These are phyloP conservation scores for Zymoseptoria pseudotritici DNA, from an alignment of 2,329 filamentous ascomycete species.

Conservation along the genomic window DNA sequence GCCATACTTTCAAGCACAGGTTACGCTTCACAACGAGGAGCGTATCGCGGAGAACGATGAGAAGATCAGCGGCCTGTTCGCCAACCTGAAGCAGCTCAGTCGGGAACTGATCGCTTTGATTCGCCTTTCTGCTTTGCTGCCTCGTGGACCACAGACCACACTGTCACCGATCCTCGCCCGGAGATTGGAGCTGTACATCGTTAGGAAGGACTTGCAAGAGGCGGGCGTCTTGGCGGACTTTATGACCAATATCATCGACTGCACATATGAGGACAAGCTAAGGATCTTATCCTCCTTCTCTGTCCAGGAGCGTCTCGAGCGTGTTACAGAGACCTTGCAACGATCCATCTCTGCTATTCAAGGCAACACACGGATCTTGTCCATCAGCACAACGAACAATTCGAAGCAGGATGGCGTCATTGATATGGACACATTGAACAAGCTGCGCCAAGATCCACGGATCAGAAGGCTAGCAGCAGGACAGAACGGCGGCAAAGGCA, in stretches of 20 bases:
- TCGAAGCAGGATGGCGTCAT: constrained; percentile 29
- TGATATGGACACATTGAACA: constrained; percentile 38
- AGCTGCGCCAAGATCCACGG: constrained; percentile 37
- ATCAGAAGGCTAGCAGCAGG: constrained; percentile 30
- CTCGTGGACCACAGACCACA: constrained; percentile 56
- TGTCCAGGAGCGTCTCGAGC: constrained; percentile 67
- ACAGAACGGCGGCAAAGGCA: constrained; percentile 17
- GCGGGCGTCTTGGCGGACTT: constrained; percentile 87
- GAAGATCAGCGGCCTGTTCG: constrained; percentile 64
- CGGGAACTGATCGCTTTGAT: constrained; percentile 80
- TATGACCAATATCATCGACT: constrained; percentile 88
- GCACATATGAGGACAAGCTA: constrained; percentile 84
- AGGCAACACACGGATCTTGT: constrained; percentile 77
- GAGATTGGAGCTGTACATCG: constrained; percentile 79
- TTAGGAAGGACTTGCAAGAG: constrained; percentile 70
- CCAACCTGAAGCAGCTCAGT: constrained; percentile 73
- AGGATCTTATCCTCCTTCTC: constrained; percentile 75
- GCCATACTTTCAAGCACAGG: constrained; percentile 78
- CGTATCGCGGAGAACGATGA: constrained; percentile 38
- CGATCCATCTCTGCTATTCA: constrained; percentile 78
- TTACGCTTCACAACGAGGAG: constrained; percentile 62
- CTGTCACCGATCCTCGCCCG: constrained; percentile 80
- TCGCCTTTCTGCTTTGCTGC: constrained; percentile 75
- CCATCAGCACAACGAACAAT: constrained; percentile 57
- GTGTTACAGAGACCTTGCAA: constrained; percentile 75